Percentiles rank a stretch among this genome's conserved stretches.
Conservation (phyloP, 202 grass and related monocot genomes). For the Digitaria exilis region DNA sequence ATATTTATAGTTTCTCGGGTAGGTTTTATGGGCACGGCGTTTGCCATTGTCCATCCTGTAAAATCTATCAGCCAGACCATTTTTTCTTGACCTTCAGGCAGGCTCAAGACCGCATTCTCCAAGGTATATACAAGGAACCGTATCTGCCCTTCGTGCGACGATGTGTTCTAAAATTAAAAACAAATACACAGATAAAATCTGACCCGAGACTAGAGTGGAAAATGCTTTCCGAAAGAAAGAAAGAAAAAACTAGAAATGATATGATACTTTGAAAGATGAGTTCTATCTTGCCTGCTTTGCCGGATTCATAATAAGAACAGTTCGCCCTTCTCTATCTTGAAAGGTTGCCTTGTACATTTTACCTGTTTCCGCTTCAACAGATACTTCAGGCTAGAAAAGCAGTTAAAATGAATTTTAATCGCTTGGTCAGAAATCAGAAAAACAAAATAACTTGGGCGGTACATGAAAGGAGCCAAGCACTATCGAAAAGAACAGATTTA, state of each 20-base stretch:
- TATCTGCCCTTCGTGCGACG: constrained; percentile 64
- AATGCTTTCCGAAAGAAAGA: not conserved
- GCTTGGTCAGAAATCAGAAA: not conserved
- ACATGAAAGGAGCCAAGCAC: not conserved
- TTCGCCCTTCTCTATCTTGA: constrained; percentile 71
- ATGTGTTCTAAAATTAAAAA: constrained; percentile 69
- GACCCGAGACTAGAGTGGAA: not conserved
- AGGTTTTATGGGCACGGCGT: constrained; percentile 72
- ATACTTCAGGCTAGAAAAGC: constrained; percentile 60
- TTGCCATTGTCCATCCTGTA: constrained; percentile 83
- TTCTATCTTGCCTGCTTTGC: constrained; percentile 60
- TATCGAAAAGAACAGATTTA: constrained; percentile 10
- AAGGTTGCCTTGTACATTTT: constrained; percentile 83
- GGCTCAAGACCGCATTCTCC: constrained; percentile 78
- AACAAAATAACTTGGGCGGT: not conserved
- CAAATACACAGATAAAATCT: not conserved
- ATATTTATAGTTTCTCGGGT: constrained; percentile 62
- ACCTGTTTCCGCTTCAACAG: constrained; percentile 81
- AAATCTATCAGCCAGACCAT: constrained; percentile 97
- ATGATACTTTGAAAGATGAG: not conserved
- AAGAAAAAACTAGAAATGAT: not conserved
- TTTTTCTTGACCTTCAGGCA: constrained; percentile 83
- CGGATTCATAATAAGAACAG: constrained; percentile 74
- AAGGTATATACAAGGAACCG: constrained; percentile 71
- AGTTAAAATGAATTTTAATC: not conserved